Base-by-base conservation (phyloP, 768 basidiomycete species). In the Pisolithus microcarpus region DNA sequence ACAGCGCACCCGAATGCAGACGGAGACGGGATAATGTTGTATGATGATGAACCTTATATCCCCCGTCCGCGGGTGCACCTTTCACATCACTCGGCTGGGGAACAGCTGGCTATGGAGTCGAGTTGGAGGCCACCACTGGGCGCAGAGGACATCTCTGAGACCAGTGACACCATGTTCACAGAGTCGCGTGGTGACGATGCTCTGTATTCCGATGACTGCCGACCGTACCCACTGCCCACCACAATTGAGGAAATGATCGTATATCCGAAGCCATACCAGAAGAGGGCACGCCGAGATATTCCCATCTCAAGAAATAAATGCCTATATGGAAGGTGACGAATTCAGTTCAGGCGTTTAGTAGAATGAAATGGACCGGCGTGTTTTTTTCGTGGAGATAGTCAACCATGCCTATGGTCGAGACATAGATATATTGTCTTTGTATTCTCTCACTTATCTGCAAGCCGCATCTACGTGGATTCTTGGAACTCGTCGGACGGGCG, bases 21-120 rank as follows among this genome's bases (percentile, higher is more conserved):
- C 58, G 84, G 84, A 0, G 78, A 85, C 53, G 81, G 84, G 60
- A 75, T 84, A 50, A 70, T 80, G 2, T 74, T 75, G 0, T 80
- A 80, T 18, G 81, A 81, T 57, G 82, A 85, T 53, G 77, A 79
- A 47, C 69, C 83, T 52, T 75, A 79, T 28, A 65, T 71, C 26
- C 75, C 78, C 34, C 76, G 75, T 49, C 69, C 73, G 59, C 74
- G 77, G 9, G 59, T 77, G 65, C 65, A 64, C 7, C 55, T 62
- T 38, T 51, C 64, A 26, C 56, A 69, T 26, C 58, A 44, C 46
- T 13, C 56, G 1, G 51, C 30, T 26, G 46, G 42, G 19, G 55
- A 60, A 11, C 72, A 69, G 30, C 67, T 69, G 16, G 53, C 62
- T 52, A 57, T 57, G 45, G 64, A 58, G 46, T 59, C 55, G 39